These are phyloP conservation scores for Neofusicoccum laricinum DNA, from an alignment of 2,329 filamentous ascomycete genomes.

Conservation along the genomic window DNA sequence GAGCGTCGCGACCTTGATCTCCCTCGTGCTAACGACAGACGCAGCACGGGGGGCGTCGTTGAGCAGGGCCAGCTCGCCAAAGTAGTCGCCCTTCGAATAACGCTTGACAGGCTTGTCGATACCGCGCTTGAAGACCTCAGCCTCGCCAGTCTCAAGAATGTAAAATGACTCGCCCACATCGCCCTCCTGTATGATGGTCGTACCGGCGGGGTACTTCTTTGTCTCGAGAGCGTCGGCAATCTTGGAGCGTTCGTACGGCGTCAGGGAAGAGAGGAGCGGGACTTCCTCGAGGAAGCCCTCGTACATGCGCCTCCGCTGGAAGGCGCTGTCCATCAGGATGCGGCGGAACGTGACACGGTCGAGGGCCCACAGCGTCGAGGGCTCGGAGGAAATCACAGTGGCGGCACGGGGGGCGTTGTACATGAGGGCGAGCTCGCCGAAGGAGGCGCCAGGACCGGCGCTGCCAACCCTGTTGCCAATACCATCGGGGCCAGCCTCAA, in stretches of 20 bases:
- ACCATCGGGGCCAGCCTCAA: constrained; percentile 77
- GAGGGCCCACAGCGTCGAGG: constrained; percentile 86
- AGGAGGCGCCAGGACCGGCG: constrained; percentile 85
- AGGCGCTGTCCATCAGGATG: constrained; percentile 97
- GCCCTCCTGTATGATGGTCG: constrained; percentile 86
- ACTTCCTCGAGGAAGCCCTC: constrained; percentile 96
- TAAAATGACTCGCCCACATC: constrained; percentile 91
- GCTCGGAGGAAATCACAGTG: constrained; percentile 81
- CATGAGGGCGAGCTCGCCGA: constrained; percentile 96
- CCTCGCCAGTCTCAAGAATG: constrained; percentile 82
- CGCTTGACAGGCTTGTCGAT: constrained; percentile 67
- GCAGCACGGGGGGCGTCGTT: constrained; percentile 93
- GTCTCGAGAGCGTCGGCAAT: constrained; percentile 96
- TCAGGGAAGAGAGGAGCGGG: constrained; percentile 76
- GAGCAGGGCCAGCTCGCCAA: constrained; percentile 89
- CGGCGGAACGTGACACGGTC: constrained; percentile 96
- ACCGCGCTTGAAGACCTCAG: constrained; percentile 80
- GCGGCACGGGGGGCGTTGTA: constrained; percentile 96
- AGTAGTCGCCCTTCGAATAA: constrained; percentile 92
- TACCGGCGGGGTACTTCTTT: constrained; percentile 74
- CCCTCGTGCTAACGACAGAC: constrained; percentile 76
- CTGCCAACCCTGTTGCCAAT: constrained; percentile 78
- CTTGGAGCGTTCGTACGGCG: constrained; percentile 91
- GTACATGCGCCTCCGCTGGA: constrained; percentile 93
- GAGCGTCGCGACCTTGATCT: constrained; percentile 89